phyloP scores from a whole-genome alignment of 2,329 filamentous ascomycete genomes.

The Periconia sp. region DNA sequence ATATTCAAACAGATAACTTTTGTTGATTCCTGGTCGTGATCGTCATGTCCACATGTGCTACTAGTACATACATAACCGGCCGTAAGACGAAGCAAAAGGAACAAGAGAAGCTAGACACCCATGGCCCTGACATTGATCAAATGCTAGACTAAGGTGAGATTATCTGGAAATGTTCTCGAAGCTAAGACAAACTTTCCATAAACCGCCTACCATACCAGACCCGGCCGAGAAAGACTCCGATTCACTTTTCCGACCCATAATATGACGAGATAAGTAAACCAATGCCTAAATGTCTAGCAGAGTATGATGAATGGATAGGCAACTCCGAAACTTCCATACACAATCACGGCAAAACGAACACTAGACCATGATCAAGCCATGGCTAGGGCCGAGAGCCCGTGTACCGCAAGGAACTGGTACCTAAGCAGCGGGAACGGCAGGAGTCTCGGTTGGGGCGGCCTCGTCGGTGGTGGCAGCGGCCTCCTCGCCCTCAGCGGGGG shows the following conservation, averaged over 20 bases:
- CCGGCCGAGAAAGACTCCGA: slow-evolving; percentile 13
- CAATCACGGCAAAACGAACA: slow-evolving; percentile 8
- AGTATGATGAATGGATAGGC: slow-evolving; percentile 14
- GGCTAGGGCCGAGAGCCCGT: slow-evolving; percentile 8
- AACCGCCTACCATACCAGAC: slow-evolving; percentile 9
- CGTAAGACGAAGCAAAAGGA: no score
- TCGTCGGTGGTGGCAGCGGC: slow-evolving; percentile 36
- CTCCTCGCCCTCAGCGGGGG: slow-evolving; percentile 47
- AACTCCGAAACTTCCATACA: slow-evolving; percentile 13
- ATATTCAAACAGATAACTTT: no score
- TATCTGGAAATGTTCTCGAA: slow-evolving; percentile 13
- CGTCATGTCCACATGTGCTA: no score
- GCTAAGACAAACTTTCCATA: slow-evolving; percentile 11
- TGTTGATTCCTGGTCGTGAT: no score
- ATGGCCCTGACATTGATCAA: slow-evolving; percentile 8
- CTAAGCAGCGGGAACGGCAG: slow-evolving; percentile 42
- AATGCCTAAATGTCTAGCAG: slow-evolving; percentile 14
- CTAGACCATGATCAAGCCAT: slow-evolving; percentile 3
- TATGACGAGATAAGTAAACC: slow-evolving; percentile 19
- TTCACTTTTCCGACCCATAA: slow-evolving; percentile 18
- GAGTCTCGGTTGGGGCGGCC: slow-evolving; percentile 25
- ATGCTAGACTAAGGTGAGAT: slow-evolving; percentile 17
- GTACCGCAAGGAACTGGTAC: slow-evolving; percentile 14
- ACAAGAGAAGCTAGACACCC: no score
- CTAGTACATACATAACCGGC: no score